Conservation (phyloP, 2,329 filamentous ascomycete species). For the Fusarium ambrosium region DNA sequence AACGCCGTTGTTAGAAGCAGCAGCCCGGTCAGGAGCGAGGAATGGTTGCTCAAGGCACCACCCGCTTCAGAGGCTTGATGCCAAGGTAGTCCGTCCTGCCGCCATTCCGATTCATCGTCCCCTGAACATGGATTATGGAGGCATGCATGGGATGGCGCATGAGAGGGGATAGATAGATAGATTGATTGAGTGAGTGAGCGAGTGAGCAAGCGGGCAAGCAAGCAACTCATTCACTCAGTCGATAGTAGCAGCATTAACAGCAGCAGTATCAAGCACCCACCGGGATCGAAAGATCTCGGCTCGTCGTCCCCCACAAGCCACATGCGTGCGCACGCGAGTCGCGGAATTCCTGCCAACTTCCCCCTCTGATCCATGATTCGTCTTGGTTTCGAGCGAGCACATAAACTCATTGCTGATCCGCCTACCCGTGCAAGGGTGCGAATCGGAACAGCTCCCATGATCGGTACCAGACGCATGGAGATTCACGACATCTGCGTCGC, state of each 20-base stretch:
- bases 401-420: slow-evolving; percentile 37
- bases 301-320: slow-evolving; percentile 40
- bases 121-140: slow-evolving; percentile 14
- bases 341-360: slow-evolving; percentile 12
- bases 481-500: slow-evolving; percentile 26
- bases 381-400: slow-evolving; percentile 28
- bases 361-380: slow-evolving; percentile 29
- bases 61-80: slow-evolving; percentile 15
- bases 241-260: background rate
- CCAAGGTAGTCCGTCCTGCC: slow-evolving; percentile 11
- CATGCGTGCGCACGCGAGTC: slow-evolving; percentile 28
- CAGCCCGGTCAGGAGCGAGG: slow-evolving; percentile 10
- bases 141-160: background rate
- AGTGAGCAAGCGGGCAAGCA: background rate
- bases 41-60: slow-evolving; percentile 1
- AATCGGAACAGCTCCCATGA: slow-evolving; percentile 45
- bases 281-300: slow-evolving; percentile 34
- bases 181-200: background rate
- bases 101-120: slow-evolving; percentile 16
- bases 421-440: slow-evolving; percentile 28
- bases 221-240: background rate
- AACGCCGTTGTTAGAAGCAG: slow-evolving; percentile 1
- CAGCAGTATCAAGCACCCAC: slow-evolving; percentile 6
- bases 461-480: slow-evolving; percentile 27
- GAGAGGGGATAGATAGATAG: background rate